These are phyloP conservation scores for Saturnispora dispora DNA, from an alignment of 805 yeast species.

Conservation along the genomic window DNA sequence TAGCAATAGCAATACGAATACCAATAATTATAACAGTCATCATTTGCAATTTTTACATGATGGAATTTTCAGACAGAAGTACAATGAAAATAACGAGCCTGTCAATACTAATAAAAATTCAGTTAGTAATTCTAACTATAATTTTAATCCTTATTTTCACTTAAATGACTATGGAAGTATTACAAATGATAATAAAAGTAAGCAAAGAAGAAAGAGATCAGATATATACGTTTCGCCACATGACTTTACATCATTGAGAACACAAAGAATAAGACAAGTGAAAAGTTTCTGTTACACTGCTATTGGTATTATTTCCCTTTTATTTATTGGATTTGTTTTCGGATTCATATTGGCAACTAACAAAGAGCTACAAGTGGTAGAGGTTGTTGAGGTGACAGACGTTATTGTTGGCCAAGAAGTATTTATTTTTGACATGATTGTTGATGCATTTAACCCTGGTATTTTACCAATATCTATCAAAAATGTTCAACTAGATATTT, in stretches of 20 bases:
- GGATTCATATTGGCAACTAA: constrained; percentile 84
- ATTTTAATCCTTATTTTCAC: constrained; percentile 1
- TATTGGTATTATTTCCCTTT: constrained; percentile 38
- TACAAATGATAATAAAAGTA: constrained; percentile 6
- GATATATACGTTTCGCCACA: constrained; percentile 30
- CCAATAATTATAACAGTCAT: neutral
- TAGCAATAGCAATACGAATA: neutral
- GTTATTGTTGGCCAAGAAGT: constrained; percentile 78
- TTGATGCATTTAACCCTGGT: constrained; percentile 84
- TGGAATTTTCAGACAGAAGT: neutral
- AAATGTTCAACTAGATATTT: constrained; percentile 70
- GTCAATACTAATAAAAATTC: neutral
- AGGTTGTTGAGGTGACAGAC: constrained; percentile 53
- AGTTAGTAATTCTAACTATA: neutral
- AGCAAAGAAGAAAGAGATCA: constrained; percentile 15
- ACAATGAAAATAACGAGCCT: neutral
- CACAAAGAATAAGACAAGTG: constrained; percentile 23
- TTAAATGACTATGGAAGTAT: constrained; percentile 14
- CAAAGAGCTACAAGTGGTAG: constrained; percentile 65
- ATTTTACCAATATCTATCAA: constrained; percentile 56
- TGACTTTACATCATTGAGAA: constrained; percentile 28
- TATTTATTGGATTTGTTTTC: constrained; percentile 64
- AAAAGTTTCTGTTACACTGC: constrained; percentile 34
- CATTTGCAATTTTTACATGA: neutral
- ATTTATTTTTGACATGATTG: constrained; percentile 64